phyloP scores from a whole-genome alignment of 306 rosid genomes.

The Astragalus glycyphyllos region DNA sequence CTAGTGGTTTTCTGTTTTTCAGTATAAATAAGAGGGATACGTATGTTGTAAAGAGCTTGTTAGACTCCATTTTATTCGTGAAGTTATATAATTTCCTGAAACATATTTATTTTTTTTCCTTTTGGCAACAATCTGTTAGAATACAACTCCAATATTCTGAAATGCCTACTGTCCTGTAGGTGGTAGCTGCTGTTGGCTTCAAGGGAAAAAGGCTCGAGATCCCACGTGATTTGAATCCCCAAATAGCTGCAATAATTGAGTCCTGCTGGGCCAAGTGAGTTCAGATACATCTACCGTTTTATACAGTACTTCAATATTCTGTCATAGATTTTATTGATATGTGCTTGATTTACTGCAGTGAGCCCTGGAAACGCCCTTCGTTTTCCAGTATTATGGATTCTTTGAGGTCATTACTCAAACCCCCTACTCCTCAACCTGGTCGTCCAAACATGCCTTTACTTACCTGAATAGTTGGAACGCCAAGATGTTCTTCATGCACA shows the following conservation, averaged over 20 bases:
- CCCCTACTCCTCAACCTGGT: slow-evolving; percentile 73
- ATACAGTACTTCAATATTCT: slow-evolving; percentile 5
- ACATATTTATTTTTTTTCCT: slow-evolving; percentile 30
- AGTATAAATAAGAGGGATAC: slow-evolving; percentile 7
- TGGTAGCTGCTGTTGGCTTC: slow-evolving; percentile 97
- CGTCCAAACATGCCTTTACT: slow-evolving; percentile 59
- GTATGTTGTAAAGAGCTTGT: slow-evolving; percentile 18
- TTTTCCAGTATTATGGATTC: slow-evolving; percentile 88
- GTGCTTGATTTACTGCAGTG: slow-evolving; percentile 65
- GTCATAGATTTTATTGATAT: slow-evolving; percentile 27
- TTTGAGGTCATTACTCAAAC: slow-evolving; percentile 79
- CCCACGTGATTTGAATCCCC: slow-evolving; percentile 82
- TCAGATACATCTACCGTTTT: slow-evolving; percentile 21
- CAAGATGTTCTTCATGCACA: slow-evolving; percentile 62
- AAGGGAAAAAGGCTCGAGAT: slow-evolving; percentile 88
- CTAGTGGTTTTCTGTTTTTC: slow-evolving; percentile 9
- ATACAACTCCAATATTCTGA: slow-evolving; percentile 30
- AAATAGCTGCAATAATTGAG: slow-evolving; percentile 79
- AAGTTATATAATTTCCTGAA: background rate
- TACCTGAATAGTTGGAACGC: slow-evolving; percentile 57
- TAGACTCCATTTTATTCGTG: background rate
- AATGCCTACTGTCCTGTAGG: slow-evolving; percentile 56
- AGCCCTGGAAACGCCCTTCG: slow-evolving; percentile 96
- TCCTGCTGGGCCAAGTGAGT: slow-evolving; percentile 98
- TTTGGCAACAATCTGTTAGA: slow-evolving; percentile 13